Evolutionary conservation across 2,329 filamentous ascomycete genomes (phyloP).

Genomic region (Epichloe sylvatica): DNA sequence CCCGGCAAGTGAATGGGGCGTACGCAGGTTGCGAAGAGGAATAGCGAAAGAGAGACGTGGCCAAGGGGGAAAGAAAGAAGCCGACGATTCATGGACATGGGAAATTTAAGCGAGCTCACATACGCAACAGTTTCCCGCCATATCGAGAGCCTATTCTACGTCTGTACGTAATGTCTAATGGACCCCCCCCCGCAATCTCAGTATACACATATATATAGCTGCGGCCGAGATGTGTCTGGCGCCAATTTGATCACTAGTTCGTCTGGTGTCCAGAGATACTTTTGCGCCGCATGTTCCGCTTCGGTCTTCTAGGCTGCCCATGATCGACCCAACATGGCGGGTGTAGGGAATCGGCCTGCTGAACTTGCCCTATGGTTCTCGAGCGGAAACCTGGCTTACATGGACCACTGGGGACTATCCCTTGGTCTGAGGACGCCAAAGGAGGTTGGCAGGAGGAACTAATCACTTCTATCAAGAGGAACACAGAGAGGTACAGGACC

Average conservation of each 20-base stretch:
- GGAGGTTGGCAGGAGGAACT: slow-evolving; percentile 10
- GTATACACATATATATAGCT: no score
- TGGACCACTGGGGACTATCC: slow-evolving; percentile 24
- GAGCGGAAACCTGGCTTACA: slow-evolving; percentile 28
- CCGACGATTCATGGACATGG: no score
- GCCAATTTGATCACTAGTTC: slow-evolving; percentile 19
- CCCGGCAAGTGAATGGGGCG: no score
- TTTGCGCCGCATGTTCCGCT: slow-evolving; percentile 34
- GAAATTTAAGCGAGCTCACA: no score
- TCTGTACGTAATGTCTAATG: no score
- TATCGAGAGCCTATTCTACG: no score
- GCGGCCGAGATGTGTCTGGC: no score
- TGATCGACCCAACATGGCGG: slow-evolving; percentile 23
- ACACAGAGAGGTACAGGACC: slow-evolving; percentile 12
- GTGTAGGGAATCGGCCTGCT: slow-evolving; percentile 31
- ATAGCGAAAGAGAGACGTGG: no score
- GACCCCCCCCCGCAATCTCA: no score
- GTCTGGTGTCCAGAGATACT: slow-evolving; percentile 31
- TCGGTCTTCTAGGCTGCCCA: slow-evolving; percentile 30
- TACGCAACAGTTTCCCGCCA: no score
- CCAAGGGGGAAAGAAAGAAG: no score
- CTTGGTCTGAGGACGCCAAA: slow-evolving; percentile 4
- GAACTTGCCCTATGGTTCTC: slow-evolving; percentile 28
- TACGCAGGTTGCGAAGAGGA: no score
- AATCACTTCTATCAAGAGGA: slow-evolving; percentile 5